phyloP scores from a whole-genome alignment of 2,329 filamentous ascomycete species.

The Gremmenia infestans region DNA sequence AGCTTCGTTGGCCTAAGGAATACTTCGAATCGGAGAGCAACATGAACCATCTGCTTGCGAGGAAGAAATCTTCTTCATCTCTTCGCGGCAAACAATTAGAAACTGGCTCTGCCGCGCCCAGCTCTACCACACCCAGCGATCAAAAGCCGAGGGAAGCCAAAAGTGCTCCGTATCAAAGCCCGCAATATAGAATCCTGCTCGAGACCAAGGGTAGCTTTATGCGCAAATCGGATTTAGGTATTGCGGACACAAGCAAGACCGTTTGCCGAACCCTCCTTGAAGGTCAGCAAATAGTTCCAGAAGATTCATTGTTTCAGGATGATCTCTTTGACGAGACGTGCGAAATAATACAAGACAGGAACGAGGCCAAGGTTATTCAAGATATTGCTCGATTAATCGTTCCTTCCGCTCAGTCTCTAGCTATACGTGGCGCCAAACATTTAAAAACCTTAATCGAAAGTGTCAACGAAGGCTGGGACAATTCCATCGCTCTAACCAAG shows the following conservation, averaged over 20 bases:
- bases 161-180: conserved; percentile 34
- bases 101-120: conserved; percentile 15
- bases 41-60: conserved; percentile 32
- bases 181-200: conserved; percentile 35
- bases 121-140: conserved; percentile 34
- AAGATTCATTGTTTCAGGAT: conserved; percentile 35
- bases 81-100: conserved; percentile 30
- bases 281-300: conserved; percentile 29
- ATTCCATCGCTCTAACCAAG: conserved; percentile 34
- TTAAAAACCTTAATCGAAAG: conserved; percentile 36
- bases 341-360: conserved; percentile 29
- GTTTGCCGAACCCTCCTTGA: conserved; percentile 31
- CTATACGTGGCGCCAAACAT: conserved; percentile 32
- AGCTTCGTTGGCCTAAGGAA: conserved; percentile 25
- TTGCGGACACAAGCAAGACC: conserved; percentile 31
- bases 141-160: conserved; percentile 37
- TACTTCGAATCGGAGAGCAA: conserved; percentile 13
- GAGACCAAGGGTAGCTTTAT: conserved; percentile 39
- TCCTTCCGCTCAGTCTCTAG: conserved; percentile 21
- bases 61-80: conserved; percentile 29
- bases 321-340: conserved; percentile 35
- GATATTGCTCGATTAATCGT: conserved; percentile 14
- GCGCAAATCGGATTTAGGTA: conserved; percentile 30
- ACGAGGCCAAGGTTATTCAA: conserved; percentile 34
- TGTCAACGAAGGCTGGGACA: conserved; percentile 40